Evolutionary conservation across 2,329 filamentous ascomycete genomes (phyloP).

Genomic region (Aureobasidium uvarum): DNA sequence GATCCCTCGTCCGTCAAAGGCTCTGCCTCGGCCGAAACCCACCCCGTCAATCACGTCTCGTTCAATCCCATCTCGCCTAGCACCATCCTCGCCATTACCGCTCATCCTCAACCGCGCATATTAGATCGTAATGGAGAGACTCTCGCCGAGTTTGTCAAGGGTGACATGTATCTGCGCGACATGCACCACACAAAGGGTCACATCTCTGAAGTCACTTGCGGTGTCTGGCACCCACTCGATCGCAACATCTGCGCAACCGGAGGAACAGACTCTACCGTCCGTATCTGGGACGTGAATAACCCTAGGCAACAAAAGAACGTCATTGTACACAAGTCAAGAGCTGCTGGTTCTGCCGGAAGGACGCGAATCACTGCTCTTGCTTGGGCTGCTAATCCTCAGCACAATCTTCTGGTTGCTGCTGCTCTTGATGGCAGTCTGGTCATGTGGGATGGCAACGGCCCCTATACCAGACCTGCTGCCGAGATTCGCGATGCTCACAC

Average conservation of each 20-base stretch:
- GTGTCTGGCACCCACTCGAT: conserved; percentile 86
- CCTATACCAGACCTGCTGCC: conserved; percentile 74
- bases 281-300: conserved; percentile 96
- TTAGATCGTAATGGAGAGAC: conserved; percentile 85
- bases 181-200: conserved; percentile 98
- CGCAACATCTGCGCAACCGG: conserved; percentile 84
- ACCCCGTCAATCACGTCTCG: conserved; percentile 79
- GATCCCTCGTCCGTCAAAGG: conserved; percentile 79
- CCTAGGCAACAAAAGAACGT: conserved; percentile 88
- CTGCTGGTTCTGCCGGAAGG: conserved; percentile 81
- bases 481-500: conserved; percentile 83
- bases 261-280: conserved; percentile 88
- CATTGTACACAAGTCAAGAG: conserved; percentile 91
- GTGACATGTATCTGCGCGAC: conserved; percentile 96
- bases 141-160: conserved; percentile 86
- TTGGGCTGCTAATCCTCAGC: conserved; percentile 75
- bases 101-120: conserved; percentile 86
- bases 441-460: conserved; percentile 89
- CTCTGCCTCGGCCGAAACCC: conserved; percentile 68
- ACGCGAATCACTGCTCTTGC: conserved; percentile 91
- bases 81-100: conserved; percentile 81
- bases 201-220: conserved; percentile 84
- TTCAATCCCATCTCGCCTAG: conserved; percentile 82
- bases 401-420: conserved; percentile 75
- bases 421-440: conserved; percentile 86